Evolutionary conservation across 2,329 filamentous ascomycete genomes (phyloP).

Genomic region (Verticillium nonalfalfae): DNA sequence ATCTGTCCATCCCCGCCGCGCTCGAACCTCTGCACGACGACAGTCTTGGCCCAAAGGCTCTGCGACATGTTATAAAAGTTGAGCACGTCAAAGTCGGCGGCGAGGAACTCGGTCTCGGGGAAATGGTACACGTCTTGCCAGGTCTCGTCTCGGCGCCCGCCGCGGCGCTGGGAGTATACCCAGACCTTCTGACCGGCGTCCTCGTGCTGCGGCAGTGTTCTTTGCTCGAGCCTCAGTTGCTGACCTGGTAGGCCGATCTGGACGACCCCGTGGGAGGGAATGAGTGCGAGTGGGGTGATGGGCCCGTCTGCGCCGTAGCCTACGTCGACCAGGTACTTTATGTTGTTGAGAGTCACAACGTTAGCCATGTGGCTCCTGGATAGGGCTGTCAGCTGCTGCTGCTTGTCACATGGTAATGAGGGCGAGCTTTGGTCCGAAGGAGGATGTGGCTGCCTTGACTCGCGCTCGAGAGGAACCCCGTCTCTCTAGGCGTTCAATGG

Average conservation of each 20-base stretch:
- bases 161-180: constrained; percentile 26
- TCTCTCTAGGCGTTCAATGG: no score
- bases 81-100: constrained; percentile 37
- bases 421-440: neutral
- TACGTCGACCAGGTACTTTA: constrained; percentile 47
- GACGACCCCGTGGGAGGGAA: constrained; percentile 9
- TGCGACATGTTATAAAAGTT: constrained; percentile 28
- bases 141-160: constrained; percentile 9
- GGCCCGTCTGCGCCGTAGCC: constrained; percentile 47
- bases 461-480: no score
- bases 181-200: constrained; percentile 25
- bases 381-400: neutral
- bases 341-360: constrained; percentile 44
- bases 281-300: constrained; percentile 17
- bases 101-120: constrained; percentile 38
- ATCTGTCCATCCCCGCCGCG: no score
- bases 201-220: constrained; percentile 19
- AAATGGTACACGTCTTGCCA: constrained; percentile 46
- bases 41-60: constrained; percentile 27
- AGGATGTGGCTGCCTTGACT: no score
- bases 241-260: constrained; percentile 32
- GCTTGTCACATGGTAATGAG: no score
- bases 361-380: constrained; percentile 51
- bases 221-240: constrained; percentile 26
- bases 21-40: constrained; percentile 19